Percentiles rank a stretch among this genome's conserved stretches.
phyloP scores from a whole-genome alignment of 2,329 filamentous ascomycete genomes.

The Verruconis gallopava region DNA sequence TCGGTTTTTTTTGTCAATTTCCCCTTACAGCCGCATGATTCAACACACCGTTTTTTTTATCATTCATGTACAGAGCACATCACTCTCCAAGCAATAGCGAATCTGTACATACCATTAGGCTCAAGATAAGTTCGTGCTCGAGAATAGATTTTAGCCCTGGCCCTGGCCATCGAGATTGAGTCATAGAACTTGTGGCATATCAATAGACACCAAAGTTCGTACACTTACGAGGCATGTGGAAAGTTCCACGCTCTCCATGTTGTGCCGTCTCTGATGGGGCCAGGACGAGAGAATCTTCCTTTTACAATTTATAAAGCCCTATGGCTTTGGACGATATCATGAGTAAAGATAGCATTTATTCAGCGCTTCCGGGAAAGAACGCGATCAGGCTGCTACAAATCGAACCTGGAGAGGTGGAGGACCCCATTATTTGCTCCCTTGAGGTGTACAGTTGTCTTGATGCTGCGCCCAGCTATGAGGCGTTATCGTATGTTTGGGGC shows the following conservation, averaged over 20 bases:
- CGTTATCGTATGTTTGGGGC: constrained; percentile 1
- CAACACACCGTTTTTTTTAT: too few species aligned
- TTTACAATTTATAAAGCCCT: not conserved
- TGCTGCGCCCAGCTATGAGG: not conserved
- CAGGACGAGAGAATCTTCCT: not conserved
- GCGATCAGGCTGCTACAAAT: not conserved
- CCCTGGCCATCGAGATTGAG: not conserved
- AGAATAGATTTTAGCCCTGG: not conserved
- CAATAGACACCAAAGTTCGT: not conserved
- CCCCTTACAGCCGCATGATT: too few species aligned
- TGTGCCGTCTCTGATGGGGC: too few species aligned
- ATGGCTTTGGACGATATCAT: not conserved
- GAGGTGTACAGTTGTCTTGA: not conserved
- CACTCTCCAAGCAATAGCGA: not conserved
- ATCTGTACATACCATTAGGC: not conserved
- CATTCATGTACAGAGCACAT: too few species aligned
- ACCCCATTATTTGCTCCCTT: not conserved
- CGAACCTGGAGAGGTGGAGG: not conserved
- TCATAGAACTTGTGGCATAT: not conserved
- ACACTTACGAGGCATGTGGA: too few species aligned
- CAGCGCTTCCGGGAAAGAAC: not conserved
- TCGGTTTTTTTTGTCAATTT: too few species aligned
- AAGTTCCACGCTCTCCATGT: too few species aligned
- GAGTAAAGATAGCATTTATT: not conserved
- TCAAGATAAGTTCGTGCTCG: too few species aligned